These are phyloP conservation scores for Salix suchowensis DNA, from an alignment of 345 rosid species.

Conservation along the genomic window DNA sequence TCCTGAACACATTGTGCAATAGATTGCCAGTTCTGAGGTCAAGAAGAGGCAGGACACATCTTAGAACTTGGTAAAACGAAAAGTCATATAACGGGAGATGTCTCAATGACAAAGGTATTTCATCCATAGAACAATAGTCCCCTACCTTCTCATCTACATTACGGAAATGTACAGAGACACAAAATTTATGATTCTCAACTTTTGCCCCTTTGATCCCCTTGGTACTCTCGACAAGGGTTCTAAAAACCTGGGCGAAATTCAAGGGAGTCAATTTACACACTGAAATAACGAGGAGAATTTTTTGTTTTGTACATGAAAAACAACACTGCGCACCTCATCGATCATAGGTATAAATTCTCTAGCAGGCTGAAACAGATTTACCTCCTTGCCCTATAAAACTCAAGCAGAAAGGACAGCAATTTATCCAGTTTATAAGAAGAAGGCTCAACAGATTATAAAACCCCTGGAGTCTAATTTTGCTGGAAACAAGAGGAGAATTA, in stretches of 20 bases:
- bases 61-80: not conserved
- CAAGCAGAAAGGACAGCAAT: not conserved
- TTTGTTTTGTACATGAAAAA: not conserved
- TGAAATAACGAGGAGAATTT: not conserved
- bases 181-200: conserved; percentile 96
- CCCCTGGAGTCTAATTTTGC: not conserved
- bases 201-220: conserved; percentile 67
- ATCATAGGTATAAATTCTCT: conserved; percentile 74
- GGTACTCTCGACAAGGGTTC: conserved; percentile 69
- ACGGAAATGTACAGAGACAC: conserved; percentile 93
- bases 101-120: not conserved
- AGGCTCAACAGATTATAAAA: not conserved
- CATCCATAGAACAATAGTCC: not conserved
- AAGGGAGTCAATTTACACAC: not conserved
- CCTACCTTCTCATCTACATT: conserved; percentile 86
- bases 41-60: not conserved
- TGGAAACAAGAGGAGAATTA: too few relatives aligned
- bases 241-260: conserved; percentile 57
- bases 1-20: conserved; percentile 87
- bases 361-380: conserved; percentile 88
- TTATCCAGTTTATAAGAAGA: not conserved
- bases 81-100: not conserved
- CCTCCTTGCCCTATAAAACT: conserved; percentile 60
- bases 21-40: conserved; percentile 64
- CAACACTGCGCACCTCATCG: conserved; percentile 46